Conservation (phyloP, 306 rosid species). For the Abrus precatorius region DNA sequence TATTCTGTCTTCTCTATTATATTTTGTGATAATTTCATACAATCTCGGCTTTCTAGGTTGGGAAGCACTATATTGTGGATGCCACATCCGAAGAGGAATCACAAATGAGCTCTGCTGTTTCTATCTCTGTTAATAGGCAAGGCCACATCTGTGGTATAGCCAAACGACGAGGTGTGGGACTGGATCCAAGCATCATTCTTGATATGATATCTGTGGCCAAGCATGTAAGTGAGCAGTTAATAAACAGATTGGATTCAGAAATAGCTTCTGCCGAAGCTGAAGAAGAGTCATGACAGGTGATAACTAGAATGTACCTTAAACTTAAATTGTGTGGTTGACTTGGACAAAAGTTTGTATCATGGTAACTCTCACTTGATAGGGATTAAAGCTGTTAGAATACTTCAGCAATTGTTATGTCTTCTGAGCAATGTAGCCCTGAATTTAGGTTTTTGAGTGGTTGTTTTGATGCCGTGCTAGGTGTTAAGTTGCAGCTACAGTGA, state of each 20-base stretch:
- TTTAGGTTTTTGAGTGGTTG: not conserved
- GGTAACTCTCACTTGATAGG: not conserved
- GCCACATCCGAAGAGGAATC: slow-evolving; percentile 92
- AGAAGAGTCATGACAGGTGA: slow-evolving; percentile 60
- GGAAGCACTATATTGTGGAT: slow-evolving; percentile 86
- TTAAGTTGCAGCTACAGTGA: too few relatives aligned
- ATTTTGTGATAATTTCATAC: slow-evolving; percentile 14
- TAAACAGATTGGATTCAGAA: slow-evolving; percentile 77
- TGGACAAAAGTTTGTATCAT: slow-evolving; percentile 17
- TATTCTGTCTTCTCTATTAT: slow-evolving; percentile 22
- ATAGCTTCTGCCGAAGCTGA: slow-evolving; percentile 89
- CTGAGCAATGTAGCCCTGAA: not conserved
- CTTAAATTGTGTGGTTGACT: not conserved
- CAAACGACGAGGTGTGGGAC: slow-evolving; percentile 84
- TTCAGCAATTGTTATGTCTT: slow-evolving; percentile 5
- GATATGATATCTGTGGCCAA: slow-evolving; percentile 88
- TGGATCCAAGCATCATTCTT: slow-evolving; percentile 84
- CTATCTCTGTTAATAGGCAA: slow-evolving; percentile 73
- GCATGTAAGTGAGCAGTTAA: slow-evolving; percentile 75
- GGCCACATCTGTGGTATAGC: slow-evolving; percentile 81
- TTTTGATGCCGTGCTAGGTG: too few relatives aligned
- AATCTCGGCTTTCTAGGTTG: slow-evolving; percentile 61
- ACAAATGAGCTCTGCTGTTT: slow-evolving; percentile 88
- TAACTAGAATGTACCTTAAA: slow-evolving; percentile 23
- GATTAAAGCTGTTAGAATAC: not conserved